Evolutionary conservation across 768 basidiomycete genomes (phyloP).

Genomic region (Polyporus arcularius): DNA sequence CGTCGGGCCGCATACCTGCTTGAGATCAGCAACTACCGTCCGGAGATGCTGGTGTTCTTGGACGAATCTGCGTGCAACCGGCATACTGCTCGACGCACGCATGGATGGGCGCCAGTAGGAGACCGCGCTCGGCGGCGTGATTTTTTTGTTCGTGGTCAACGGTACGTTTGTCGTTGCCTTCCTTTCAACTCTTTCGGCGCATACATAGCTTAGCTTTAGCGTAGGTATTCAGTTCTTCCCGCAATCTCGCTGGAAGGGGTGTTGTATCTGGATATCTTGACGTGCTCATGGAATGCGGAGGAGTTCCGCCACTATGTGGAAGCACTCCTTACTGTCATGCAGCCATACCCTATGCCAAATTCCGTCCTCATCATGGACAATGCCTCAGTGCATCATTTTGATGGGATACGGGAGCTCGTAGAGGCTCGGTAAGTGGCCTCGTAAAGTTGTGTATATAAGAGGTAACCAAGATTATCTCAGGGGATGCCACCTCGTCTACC

Average conservation of each 20-base stretch:
- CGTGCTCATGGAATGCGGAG: slow-evolving; percentile 31
- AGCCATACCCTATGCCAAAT: slow-evolving; percentile 36
- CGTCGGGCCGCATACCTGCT: no score
- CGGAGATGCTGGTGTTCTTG: slow-evolving; percentile 33
- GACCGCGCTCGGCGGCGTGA: slow-evolving; percentile 21
- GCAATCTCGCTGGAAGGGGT: slow-evolving; percentile 39
- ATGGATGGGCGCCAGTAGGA: slow-evolving; percentile 32
- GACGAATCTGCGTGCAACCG: slow-evolving; percentile 38
- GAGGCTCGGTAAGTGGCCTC: slow-evolving; percentile 34
- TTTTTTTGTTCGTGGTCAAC: slow-evolving; percentile 27
- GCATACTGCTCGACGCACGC: slow-evolving; percentile 20
- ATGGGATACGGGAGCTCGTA: slow-evolving; percentile 31
- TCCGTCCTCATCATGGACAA: slow-evolving; percentile 45
- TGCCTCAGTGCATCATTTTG: slow-evolving; percentile 35
- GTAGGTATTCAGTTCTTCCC: slow-evolving; percentile 38
- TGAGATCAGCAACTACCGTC: slow-evolving; percentile 13
- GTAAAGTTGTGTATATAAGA: neutral
- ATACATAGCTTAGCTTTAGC: neutral
- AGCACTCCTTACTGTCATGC: slow-evolving; percentile 37
- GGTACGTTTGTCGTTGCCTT: neutral
- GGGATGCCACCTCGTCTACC: slow-evolving; percentile 24
- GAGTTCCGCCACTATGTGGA: slow-evolving; percentile 35
- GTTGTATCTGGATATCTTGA: slow-evolving; percentile 30
- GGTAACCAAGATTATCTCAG: slow-evolving; percentile 3
- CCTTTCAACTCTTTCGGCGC: neutral